phyloP scores from a whole-genome alignment of 495 filamentous ascomycete species.

The Neurospora sp. region DNA sequence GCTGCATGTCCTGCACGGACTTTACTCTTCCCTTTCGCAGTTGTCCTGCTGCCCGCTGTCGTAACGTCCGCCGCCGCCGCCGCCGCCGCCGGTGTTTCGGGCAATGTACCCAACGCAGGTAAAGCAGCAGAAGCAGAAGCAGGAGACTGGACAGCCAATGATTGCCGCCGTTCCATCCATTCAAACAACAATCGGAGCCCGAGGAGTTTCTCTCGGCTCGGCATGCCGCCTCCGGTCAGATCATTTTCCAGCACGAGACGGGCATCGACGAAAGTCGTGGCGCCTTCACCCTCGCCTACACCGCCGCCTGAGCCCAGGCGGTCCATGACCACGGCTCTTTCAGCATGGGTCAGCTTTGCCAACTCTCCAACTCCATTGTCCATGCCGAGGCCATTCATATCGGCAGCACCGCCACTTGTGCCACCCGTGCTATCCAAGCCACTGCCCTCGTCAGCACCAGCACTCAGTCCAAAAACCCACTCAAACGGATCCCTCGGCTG shows the following conservation, averaged over 20 bases:
- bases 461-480: constrained; percentile 53
- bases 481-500: constrained; percentile 41
- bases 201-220: constrained; percentile 56
- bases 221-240: constrained; percentile 37
- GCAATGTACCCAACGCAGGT: background rate
- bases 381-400: background rate
- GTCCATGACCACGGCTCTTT: constrained; percentile 61
- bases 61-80: background rate
- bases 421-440: background rate
- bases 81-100: background rate
- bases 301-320: constrained; percentile 30
- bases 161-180: constrained; percentile 52
- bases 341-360: constrained; percentile 59
- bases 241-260: constrained; percentile 59
- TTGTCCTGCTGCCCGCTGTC: background rate
- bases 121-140: background rate
- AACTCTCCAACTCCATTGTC: constrained; percentile 42
- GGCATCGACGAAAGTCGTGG: constrained; percentile 65
- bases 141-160: background rate
- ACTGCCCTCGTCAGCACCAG: background rate
- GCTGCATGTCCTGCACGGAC: background rate
- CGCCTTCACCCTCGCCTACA: constrained; percentile 36
- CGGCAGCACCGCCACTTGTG: background rate
- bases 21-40: background rate
- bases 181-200: constrained; percentile 72